Base-by-base conservation (phyloP, 495 filamentous ascomycete species). In the Penicillium coprophilum region DNA sequence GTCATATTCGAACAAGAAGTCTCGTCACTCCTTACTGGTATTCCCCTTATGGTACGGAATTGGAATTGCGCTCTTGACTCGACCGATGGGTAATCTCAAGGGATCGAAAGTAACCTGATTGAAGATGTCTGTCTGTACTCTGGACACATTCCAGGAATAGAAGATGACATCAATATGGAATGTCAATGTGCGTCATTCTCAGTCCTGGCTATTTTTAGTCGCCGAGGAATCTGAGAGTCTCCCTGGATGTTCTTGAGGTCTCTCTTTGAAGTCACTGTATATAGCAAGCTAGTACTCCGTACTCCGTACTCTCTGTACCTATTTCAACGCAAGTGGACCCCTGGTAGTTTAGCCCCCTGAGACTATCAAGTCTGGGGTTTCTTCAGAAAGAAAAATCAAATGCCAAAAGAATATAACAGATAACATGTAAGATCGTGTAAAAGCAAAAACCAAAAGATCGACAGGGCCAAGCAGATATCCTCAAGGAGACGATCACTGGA, bases 181-280 rank as follows among this genome's bases (percentile, higher is more conserved):
- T 59, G 56, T 31, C 2, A 48, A 56, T 47, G 60, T 62, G 56
- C 56, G 60, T 62, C 60, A 65, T 65, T 65, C 59, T n/a, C n/a
- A n/a, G n/a, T n/a, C 62, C 12, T 27, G 34, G 38, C 47, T 32
- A 23, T 17, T 38, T 46, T 46, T 40, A 27, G 45, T 20, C 10
- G 13, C 45, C 27, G 45, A 49, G 27, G 48, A 45, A 58, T 46
- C 39, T 30, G 4, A 27, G 24, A 27, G 7, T 27, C 24, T 27
- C 24, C 24, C 4, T 27, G n/a, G n/a, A n/a, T n/a, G n/a, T n/a
- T 27, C 24, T 27, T 27, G 24, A 43, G 19, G 20, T 43, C 10
- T 13, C 19, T 11, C 12, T 21, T 43, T 4, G 19, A 1, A 28
- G 24, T 28, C 20, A 31, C 8, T 57, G 55, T n/a, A 36, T 2